Evolutionary conservation across 2,329 filamentous ascomycete species (phyloP).

Genomic region (Ascomycota sp.): DNA sequence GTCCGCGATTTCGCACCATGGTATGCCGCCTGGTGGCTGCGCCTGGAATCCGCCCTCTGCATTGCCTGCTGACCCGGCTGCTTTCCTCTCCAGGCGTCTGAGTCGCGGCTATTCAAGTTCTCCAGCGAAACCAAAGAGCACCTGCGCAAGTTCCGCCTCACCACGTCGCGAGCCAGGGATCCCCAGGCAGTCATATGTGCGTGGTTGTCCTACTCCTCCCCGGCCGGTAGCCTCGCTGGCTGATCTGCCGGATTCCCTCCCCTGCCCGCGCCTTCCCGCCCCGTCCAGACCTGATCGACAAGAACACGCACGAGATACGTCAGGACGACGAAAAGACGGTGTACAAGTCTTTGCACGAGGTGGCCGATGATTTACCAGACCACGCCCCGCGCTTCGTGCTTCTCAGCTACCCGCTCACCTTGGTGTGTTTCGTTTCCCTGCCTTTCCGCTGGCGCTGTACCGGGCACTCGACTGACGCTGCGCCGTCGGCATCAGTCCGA

Average conservation of each 20-base stretch:
- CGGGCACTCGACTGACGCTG: neutral
- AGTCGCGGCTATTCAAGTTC: conserved; percentile 80
- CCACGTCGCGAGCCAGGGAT: conserved; percentile 65
- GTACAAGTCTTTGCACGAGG: conserved; percentile 59
- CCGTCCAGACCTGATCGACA: conserved; percentile 65
- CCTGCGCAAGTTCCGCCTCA: conserved; percentile 81
- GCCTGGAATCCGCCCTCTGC: neutral
- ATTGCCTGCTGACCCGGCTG: conserved; percentile 2
- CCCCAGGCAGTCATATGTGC: conserved; percentile 85
- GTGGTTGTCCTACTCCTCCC: conserved; percentile 5
- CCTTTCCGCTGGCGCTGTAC: neutral
- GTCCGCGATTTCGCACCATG: neutral
- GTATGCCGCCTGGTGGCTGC: too few species aligned
- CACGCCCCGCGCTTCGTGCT: conserved; percentile 77
- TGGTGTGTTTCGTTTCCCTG: conserved; percentile 29
- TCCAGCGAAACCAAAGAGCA: conserved; percentile 73
- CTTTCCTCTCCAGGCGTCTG: conserved; percentile 28
- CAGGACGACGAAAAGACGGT: conserved; percentile 54
- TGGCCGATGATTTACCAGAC: conserved; percentile 78
- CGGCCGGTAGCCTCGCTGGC: neutral
- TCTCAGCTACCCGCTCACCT: conserved; percentile 70
- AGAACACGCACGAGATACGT: conserved; percentile 70
- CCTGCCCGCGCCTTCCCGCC: conserved; percentile 1
- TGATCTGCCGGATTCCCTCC: too few species aligned
- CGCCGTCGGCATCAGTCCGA: conserved; percentile 32